These are phyloP conservation scores for Ploettnerulaceae sp. DNA, from an alignment of 2,329 filamentous ascomycete species.

Conservation along the genomic window DNA sequence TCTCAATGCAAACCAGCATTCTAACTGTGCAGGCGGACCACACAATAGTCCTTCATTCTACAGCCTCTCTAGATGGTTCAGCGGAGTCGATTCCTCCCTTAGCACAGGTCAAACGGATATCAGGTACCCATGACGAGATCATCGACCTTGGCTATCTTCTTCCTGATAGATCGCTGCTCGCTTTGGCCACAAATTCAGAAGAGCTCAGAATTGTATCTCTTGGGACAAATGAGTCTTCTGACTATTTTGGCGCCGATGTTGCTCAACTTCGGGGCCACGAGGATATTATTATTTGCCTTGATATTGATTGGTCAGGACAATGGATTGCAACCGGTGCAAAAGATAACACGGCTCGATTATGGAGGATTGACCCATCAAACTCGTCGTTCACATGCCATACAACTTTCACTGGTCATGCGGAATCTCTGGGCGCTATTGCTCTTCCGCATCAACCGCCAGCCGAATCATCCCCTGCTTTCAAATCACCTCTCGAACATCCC, in stretches of 20 bases:
- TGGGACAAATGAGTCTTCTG: constrained; percentile 35
- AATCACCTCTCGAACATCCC: constrained; percentile 71
- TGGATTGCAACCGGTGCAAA: constrained; percentile 97
- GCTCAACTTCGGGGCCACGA: constrained; percentile 83
- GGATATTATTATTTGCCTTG: constrained; percentile 92
- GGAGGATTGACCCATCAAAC: constrained; percentile 74
- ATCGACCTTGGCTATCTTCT: constrained; percentile 89
- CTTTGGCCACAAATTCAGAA: constrained; percentile 91
- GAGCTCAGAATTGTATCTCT: constrained; percentile 84
- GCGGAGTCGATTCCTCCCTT: constrained; percentile 34
- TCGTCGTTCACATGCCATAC: constrained; percentile 75
- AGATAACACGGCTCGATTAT: constrained; percentile 89
- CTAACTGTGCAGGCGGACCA: constrained; percentile 86
- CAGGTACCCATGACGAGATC: constrained; percentile 95
- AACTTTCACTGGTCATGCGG: constrained; percentile 84
- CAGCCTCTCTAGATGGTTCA: constrained; percentile 39
- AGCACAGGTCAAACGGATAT: constrained; percentile 66
- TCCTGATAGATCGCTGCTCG: constrained; percentile 73
- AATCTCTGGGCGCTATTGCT: constrained; percentile 86
- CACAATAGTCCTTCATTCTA: constrained; percentile 71
- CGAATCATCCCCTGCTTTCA: constrained; percentile 63
- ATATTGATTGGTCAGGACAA: constrained; percentile 93
- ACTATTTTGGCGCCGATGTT: constrained; percentile 86
- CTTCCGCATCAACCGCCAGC: constrained; percentile 67
- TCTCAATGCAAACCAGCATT: constrained; percentile 64